Evolutionary conservation across 2,329 filamentous ascomycete genomes (phyloP).

Genomic region (Penicillium crustosum): DNA sequence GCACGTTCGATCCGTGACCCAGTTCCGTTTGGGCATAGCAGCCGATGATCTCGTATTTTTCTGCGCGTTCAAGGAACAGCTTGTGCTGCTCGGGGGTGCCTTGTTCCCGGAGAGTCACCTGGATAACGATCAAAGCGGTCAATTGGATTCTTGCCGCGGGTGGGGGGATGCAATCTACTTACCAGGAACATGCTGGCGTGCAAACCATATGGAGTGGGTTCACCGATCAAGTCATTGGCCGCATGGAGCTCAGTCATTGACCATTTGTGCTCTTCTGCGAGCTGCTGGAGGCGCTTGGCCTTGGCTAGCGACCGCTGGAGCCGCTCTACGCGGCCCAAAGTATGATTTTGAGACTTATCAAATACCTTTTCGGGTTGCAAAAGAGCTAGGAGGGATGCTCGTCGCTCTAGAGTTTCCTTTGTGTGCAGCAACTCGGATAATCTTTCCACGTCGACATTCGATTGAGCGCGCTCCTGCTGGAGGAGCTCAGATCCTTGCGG

Average conservation of each 20-base stretch:
- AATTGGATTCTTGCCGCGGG: constrained; percentile 6
- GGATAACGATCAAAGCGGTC: constrained; percentile 10
- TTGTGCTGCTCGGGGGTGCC: constrained; percentile 71
- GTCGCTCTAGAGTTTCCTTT: constrained; percentile 61
- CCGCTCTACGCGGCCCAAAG: constrained; percentile 66
- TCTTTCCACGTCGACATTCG: constrained; percentile 65
- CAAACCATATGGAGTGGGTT: constrained; percentile 71
- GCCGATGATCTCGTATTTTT: constrained; percentile 70
- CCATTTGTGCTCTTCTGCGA: constrained; percentile 69
- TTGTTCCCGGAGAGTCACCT: constrained; percentile 70
- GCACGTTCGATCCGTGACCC: constrained; percentile 75
- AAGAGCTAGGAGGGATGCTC: constrained; percentile 62
- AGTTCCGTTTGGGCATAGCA: constrained; percentile 81
- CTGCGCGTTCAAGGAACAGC: constrained; percentile 67
- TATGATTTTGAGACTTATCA: constrained; percentile 77
- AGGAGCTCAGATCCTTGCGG: constrained; percentile 70
- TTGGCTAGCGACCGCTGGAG: constrained; percentile 69
- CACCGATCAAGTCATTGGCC: constrained; percentile 69
- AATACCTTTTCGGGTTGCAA: constrained; percentile 68
- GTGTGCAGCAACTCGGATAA: constrained; percentile 70
- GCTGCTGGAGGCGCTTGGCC: constrained; percentile 67
- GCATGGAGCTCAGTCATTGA: constrained; percentile 60
- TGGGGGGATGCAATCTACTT: constrained; percentile 21
- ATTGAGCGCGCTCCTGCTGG: constrained; percentile 65
- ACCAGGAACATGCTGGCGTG: constrained; percentile 71